These are phyloP conservation scores for Aspergillus fijiensis DNA, from an alignment of 2,329 filamentous ascomycete species.

Conservation along the genomic window DNA sequence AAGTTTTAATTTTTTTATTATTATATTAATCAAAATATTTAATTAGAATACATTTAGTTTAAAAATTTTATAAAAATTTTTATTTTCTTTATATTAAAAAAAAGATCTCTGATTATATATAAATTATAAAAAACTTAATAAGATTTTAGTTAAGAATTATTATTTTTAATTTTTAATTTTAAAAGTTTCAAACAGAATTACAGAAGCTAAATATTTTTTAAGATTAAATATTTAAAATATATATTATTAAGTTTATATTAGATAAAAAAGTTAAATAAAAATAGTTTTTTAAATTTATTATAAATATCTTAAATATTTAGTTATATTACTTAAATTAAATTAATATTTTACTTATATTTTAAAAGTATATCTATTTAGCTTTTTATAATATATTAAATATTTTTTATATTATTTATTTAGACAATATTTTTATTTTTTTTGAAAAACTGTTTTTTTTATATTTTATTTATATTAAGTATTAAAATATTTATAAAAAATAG, in stretches of 20 bases:
- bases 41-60: neutral
- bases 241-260: neutral
- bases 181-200: neutral
- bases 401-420: neutral
- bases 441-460: no score
- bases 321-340: neutral
- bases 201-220: neutral
- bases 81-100: neutral
- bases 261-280: no score
- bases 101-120: neutral
- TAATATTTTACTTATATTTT: no score
- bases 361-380: no score
- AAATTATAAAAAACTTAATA: neutral
- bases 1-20: neutral
- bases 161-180: neutral
- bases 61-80: neutral
- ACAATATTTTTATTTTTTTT: neutral
- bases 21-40: conserved; percentile 5
- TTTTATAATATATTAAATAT: no score
- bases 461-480: neutral
- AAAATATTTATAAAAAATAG: neutral
- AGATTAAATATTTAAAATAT: neutral
- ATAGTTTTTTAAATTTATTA: no score
- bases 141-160: neutral
- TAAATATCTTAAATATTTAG: no score